Evolutionary conservation across 1,139 yeast genomes (phyloP).

Genomic region (Blastobotrys illinoisensis): DNA sequence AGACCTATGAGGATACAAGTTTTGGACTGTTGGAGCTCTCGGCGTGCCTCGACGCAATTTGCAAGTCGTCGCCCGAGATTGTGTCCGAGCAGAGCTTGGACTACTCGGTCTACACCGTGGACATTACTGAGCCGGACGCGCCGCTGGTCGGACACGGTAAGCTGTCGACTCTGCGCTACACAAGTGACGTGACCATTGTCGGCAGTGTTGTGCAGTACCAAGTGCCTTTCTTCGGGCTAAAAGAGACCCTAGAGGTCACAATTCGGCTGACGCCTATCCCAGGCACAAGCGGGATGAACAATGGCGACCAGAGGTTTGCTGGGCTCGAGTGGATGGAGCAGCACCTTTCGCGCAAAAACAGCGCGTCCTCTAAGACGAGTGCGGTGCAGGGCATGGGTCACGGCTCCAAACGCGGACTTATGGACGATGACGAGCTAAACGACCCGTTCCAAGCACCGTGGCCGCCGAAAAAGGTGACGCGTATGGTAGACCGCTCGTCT

Average conservation of each 20-base stretch:
- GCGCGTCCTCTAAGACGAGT: background rate
- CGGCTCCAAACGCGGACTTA: background rate
- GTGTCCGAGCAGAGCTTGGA: constrained; percentile 28
- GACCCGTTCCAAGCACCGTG: background rate
- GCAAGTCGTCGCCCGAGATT: constrained; percentile 35
- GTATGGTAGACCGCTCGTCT: background rate
- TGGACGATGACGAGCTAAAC: background rate
- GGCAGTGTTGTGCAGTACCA: constrained; percentile 20
- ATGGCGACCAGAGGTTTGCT: background rate
- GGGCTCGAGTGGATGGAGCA: background rate
- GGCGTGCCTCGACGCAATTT: constrained; percentile 30
- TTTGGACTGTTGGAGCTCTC: constrained; percentile 32
- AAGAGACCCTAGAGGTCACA: constrained; percentile 22
- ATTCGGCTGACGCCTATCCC: constrained; percentile 21
- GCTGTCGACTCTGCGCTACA: constrained; percentile 26
- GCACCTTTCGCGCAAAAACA: background rate
- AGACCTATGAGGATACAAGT: constrained; percentile 17
- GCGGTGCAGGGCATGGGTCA: background rate
- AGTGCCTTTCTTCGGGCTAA: constrained; percentile 15
- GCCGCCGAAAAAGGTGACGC: background rate
- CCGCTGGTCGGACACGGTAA: constrained; percentile 41
- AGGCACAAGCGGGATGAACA: constrained; percentile 5
- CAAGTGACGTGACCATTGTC: constrained; percentile 17
- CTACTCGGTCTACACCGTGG: constrained; percentile 38
- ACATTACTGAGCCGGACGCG: constrained; percentile 34